phyloP scores from a whole-genome alignment of 768 basidiomycete species.

The Tephrocybe rancida region DNA sequence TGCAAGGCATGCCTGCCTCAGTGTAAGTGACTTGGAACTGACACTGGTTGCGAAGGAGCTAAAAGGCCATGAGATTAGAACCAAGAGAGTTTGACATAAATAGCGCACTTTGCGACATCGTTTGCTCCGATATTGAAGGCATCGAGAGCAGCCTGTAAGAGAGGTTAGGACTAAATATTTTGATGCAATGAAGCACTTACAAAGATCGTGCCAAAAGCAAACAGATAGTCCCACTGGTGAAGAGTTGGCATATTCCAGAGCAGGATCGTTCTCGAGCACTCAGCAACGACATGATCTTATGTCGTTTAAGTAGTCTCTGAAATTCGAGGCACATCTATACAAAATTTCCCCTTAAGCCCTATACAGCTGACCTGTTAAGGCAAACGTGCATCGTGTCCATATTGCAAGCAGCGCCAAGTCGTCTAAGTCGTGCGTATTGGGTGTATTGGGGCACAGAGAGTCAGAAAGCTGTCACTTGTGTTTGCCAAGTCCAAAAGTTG shows the following conservation, averaged over 20 bases:
- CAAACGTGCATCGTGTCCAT: not conserved
- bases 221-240: conserved; percentile 32
- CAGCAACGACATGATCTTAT: not conserved
- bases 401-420: not conserved
- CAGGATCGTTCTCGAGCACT: not conserved
- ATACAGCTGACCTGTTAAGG: not conserved
- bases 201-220: conserved; percentile 28
- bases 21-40: conserved; percentile 26
- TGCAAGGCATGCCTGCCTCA: conserved; percentile 26
- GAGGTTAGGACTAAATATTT: not conserved
- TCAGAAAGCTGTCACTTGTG: not conserved
- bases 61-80: not conserved
- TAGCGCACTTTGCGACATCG: conserved; percentile 29
- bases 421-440: not conserved
- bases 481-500: not conserved
- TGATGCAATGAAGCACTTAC: not conserved
- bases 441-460: no score
- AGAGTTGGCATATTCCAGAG: conserved; percentile 19
- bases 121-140: conserved; percentile 28
- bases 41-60: conserved; percentile 26
- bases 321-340: not conserved
- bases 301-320: not conserved
- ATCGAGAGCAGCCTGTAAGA: conserved; percentile 15
- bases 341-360: not conserved
- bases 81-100: not conserved